A percentile compares a stretch with the other conserved stretches of the same genome.
These are phyloP conservation scores for Calocybe gangraenosa DNA, from an alignment of 768 basidiomycete species.

Conservation along the genomic window DNA sequence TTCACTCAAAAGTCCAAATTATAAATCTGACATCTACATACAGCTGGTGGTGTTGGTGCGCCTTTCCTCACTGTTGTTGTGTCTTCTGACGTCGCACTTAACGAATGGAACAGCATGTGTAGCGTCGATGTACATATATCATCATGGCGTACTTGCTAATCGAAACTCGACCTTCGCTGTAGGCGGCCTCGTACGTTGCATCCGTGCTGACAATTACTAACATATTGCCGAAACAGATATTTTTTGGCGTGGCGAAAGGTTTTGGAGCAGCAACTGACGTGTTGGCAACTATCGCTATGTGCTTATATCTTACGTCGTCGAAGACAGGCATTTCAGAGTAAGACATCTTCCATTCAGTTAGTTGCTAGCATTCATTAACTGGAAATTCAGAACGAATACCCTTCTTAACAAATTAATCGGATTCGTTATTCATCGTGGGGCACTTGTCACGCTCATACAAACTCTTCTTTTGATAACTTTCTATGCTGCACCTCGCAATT, in stretches of 20 bases:
- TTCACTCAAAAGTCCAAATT: not conserved
- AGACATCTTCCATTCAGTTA: constrained; percentile 11
- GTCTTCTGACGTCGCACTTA: too few relatives aligned
- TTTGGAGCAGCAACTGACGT: constrained; percentile 40
- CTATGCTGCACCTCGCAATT: constrained; percentile 28
- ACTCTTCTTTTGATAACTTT: constrained; percentile 36
- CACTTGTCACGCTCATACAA: constrained; percentile 41
- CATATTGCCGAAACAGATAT: constrained; percentile 24
- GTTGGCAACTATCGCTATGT: constrained; percentile 41
- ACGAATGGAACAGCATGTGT: constrained; percentile 26
- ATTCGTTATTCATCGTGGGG: constrained; percentile 38
- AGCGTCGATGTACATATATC: constrained; percentile 28
- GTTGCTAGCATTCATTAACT: not conserved
- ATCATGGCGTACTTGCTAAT: constrained; percentile 26
- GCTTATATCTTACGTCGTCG: constrained; percentile 30
- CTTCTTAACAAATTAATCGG: constrained; percentile 36
- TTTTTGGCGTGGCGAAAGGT: constrained; percentile 41
- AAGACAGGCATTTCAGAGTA: constrained; percentile 37
- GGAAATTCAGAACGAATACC: constrained; percentile 29
- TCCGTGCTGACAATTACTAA: not conserved
- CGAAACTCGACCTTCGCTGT: constrained; percentile 27
- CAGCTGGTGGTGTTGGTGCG: constrained; percentile 27
- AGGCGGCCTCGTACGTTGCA: constrained; percentile 5
- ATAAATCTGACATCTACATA: not conserved
- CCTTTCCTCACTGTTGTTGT: not conserved